phyloP scores from a whole-genome alignment of 2,329 filamentous ascomycete species.

The Anthostomella pinea region DNA sequence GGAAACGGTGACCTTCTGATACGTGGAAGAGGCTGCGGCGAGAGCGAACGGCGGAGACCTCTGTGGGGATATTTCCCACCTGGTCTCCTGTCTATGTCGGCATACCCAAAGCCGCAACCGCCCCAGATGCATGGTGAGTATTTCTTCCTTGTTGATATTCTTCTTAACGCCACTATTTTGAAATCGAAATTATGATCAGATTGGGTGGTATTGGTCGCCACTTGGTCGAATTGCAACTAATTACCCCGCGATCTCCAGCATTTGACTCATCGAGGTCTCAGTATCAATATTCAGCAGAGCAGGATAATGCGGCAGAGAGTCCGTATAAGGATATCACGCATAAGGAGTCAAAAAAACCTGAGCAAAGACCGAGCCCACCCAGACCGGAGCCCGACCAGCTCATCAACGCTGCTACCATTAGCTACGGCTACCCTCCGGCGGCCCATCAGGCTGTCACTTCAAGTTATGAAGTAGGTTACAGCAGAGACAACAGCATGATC shows the following conservation, averaged over 20 bases:
- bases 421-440: constrained; percentile 54
- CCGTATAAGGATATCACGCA: constrained; percentile 38
- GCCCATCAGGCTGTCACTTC: constrained; percentile 43
- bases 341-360: constrained; percentile 41
- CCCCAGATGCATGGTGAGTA: too few species aligned
- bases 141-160: constrained; percentile 36
- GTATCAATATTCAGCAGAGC: constrained; percentile 47
- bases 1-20: too few species aligned
- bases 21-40: too few species aligned
- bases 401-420: constrained; percentile 42
- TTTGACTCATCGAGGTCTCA: constrained; percentile 58
- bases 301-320: constrained; percentile 43
- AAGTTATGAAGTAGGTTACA: constrained; percentile 31
- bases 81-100: too few species aligned
- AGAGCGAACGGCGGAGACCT: too few species aligned
- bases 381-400: constrained; percentile 28
- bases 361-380: constrained; percentile 41
- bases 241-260: constrained; percentile 36
- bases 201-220: too few species aligned
- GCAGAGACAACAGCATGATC: constrained; percentile 47
- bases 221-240: too few species aligned
- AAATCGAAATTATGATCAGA: too few species aligned
- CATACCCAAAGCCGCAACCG: too few species aligned
- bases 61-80: too few species aligned
- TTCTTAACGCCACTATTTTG: constrained; percentile 52